Conservation (phyloP, 306 rosid genomes). For the Prunus mume region DNA sequence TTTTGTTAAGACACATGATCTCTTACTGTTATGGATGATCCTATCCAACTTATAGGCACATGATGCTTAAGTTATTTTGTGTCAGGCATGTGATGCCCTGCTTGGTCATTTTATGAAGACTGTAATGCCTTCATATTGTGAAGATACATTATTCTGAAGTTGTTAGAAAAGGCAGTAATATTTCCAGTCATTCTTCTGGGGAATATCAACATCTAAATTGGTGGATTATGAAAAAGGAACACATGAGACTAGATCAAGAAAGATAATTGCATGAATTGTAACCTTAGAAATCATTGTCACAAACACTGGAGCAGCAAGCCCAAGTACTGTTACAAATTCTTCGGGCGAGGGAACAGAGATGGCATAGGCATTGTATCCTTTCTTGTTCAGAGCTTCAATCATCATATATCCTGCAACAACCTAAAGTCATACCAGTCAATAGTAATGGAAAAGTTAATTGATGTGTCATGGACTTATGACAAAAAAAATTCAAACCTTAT, state of each 20-base stretch:
- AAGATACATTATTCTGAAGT: not conserved
- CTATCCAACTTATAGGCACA: too few relatives aligned
- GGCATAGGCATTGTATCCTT: conserved; percentile 70
- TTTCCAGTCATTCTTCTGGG: too few relatives aligned
- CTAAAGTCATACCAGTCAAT: conserved; percentile 35
- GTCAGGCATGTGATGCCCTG: too few relatives aligned
- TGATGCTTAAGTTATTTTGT: too few relatives aligned
- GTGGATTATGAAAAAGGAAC: not conserved
- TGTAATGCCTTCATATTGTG: too few relatives aligned
- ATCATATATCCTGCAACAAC: conserved; percentile 87
- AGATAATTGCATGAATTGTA: conserved; percentile 20
- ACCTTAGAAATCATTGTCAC: conserved; percentile 84
- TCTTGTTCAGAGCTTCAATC: conserved; percentile 65
- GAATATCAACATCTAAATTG: too few relatives aligned
- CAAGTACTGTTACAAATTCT: conserved; percentile 54
- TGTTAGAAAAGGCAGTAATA: too few relatives aligned
- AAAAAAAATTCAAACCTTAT: not conserved
- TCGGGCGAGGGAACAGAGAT: conserved; percentile 62
- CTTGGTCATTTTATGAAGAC: too few relatives aligned
- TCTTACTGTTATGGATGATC: too few relatives aligned
- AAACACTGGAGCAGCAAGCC: conserved; percentile 80
- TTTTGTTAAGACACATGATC: too few relatives aligned
- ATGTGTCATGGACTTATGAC: conserved; percentile 1
- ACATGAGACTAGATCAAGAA: conserved; percentile 11
- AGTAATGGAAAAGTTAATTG: conserved; percentile 13